phyloP scores from a whole-genome alignment of 2,329 filamentous ascomycete species.

The Emmonsiellopsis sp. region DNA sequence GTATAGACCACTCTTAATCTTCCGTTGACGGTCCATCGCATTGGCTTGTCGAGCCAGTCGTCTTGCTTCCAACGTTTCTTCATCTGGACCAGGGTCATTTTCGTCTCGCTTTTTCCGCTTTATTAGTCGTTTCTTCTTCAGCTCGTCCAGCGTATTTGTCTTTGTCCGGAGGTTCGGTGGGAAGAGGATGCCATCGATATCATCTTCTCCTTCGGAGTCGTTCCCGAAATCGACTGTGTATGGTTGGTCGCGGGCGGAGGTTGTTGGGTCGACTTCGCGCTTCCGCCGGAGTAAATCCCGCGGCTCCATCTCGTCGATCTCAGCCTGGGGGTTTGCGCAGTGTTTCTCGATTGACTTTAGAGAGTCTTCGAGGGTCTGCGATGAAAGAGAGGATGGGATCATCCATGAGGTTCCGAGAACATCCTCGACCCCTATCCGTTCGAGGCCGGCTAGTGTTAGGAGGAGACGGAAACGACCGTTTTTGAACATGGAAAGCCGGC shows the following conservation, averaged over 20 bases:
- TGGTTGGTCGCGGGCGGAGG: constrained; percentile 21
- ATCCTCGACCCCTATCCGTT: constrained; percentile 57
- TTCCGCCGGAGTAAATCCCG: constrained; percentile 73
- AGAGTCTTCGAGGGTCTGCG: constrained; percentile 57
- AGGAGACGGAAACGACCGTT: constrained; percentile 80
- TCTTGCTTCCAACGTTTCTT: constrained; percentile 50
- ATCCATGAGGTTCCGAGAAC: constrained; percentile 69
- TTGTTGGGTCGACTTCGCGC: constrained; percentile 29
- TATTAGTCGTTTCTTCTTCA: constrained; percentile 53
- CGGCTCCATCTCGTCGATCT: constrained; percentile 65
- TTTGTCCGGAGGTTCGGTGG: constrained; percentile 41
- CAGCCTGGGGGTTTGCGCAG: constrained; percentile 67
- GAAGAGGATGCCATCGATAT: constrained; percentile 56
- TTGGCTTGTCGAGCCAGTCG: constrained; percentile 54
- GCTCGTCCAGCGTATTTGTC: constrained; percentile 44
- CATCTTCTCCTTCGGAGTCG: constrained; percentile 54
- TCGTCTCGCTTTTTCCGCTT: constrained; percentile 38
- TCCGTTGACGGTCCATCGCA: constrained; percentile 65
- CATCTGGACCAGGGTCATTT: constrained; percentile 49
- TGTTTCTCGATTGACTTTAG: constrained; percentile 66
- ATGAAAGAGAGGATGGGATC: constrained; percentile 56
- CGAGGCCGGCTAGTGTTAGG: constrained; percentile 65
- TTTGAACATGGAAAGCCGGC: constrained; percentile 70
- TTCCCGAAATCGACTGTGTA: constrained; percentile 56
- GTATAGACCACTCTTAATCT: constrained; percentile 76